Conservation (phyloP, 352 stramenopile species). For the Globisporangium solare region DNA sequence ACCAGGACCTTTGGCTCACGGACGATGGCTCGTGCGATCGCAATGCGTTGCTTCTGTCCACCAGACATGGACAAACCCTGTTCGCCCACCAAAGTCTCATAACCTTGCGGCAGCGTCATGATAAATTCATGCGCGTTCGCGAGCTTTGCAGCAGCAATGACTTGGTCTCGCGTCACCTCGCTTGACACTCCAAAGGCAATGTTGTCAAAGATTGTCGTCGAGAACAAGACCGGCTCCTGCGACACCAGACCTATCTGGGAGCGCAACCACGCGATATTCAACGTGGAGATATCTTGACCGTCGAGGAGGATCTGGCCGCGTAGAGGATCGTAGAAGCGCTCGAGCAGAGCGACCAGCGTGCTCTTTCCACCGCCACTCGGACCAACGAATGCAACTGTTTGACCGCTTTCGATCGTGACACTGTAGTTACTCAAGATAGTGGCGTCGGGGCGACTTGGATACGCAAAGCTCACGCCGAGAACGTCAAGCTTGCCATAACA, state of each 20-base stretch:
- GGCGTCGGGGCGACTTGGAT: constrained; percentile 33
- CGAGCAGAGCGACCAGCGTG: constrained; percentile 42
- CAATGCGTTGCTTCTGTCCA: constrained; percentile 95
- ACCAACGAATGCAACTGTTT: constrained; percentile 12
- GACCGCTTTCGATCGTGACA: constrained; percentile 30
- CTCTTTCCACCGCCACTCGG: constrained; percentile 13
- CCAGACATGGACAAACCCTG: constrained; percentile 69
- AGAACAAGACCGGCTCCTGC: constrained; percentile 79
- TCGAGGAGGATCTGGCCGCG: constrained; percentile 61
- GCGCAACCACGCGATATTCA: constrained; percentile 48
- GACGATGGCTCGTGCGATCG: constrained; percentile 82
- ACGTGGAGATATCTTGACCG: constrained; percentile 42
- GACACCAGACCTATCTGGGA: constrained; percentile 29
- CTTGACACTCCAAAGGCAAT: constrained; percentile 46
- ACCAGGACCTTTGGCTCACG: constrained; percentile 31
- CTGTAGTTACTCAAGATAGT: constrained; percentile 13
- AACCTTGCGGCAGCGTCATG: constrained; percentile 65
- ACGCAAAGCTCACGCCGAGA: constrained; percentile 47
- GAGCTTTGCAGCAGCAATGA: constrained; percentile 44
- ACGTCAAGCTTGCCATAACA: constrained; percentile 29
- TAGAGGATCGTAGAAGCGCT: constrained; percentile 77
- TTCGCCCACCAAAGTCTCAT: constrained; percentile 30
- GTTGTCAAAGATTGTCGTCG: constrained; percentile 72
- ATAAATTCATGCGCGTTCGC: constrained; percentile 39
- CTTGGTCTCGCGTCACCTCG: constrained; percentile 35